Evolutionary conservation across 441 rosid species (phyloP).

Genomic region (Dalechampia spathulata): DNA sequence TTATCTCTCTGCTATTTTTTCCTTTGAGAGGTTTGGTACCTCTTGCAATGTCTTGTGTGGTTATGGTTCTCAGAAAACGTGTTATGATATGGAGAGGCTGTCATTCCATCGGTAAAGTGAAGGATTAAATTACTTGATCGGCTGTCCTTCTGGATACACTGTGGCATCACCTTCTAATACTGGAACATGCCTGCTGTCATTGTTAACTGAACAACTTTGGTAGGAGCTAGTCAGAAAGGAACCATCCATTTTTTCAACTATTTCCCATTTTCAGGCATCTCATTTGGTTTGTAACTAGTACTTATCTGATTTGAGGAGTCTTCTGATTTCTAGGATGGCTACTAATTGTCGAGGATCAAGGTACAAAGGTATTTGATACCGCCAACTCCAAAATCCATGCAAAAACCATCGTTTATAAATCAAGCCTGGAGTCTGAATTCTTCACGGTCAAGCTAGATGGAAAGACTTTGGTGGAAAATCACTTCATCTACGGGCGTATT

Average conservation of each 20-base stretch:
- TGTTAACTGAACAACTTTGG: slow-evolving; percentile 16
- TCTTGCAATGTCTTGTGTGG: slow-evolving; percentile 17
- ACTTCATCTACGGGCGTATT: background rate
- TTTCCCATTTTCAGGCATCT: slow-evolving; percentile 9
- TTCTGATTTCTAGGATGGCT: slow-evolving; percentile 55
- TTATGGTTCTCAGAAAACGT: slow-evolving; percentile 26
- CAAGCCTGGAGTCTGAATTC: slow-evolving; percentile 29
- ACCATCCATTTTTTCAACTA: slow-evolving; percentile 12
- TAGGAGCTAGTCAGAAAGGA: slow-evolving; percentile 13
- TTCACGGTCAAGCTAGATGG: slow-evolving; percentile 14
- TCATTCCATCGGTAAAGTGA: slow-evolving; percentile 20
- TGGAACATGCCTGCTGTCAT: slow-evolving; percentile 12
- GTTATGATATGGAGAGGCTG: slow-evolving; percentile 18
- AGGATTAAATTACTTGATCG: slow-evolving; percentile 24
- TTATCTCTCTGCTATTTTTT: slow-evolving; percentile 8
- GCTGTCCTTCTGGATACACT: slow-evolving; percentile 15
- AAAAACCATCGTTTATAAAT: slow-evolving; percentile 33
- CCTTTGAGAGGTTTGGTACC: slow-evolving; percentile 15
- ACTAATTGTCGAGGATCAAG: slow-evolving; percentile 49
- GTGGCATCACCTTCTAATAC: slow-evolving; percentile 14
- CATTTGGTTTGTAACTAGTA: background rate
- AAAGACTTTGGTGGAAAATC: slow-evolving; percentile 14
- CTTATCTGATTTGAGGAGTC: slow-evolving; percentile 14
- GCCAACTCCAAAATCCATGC: slow-evolving; percentile 42
- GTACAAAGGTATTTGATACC: slow-evolving; percentile 43